Conservation (phyloP, 75 land plant species). For the Cupressus sempervirens region DNA sequence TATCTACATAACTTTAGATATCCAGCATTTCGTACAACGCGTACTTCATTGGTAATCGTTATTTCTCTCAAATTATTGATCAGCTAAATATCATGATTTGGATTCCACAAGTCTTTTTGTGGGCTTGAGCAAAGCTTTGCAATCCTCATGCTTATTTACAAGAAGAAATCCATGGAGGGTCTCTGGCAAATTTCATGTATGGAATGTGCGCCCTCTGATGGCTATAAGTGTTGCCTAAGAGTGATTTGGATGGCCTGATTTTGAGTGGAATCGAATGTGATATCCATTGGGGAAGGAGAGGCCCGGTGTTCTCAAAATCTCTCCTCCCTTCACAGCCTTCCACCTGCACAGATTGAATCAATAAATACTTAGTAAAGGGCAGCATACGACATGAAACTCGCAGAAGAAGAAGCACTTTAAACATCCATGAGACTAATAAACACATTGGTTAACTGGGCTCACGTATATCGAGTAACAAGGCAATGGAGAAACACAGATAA, state of each 20-base stretch:
- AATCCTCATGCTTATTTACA: too few relatives aligned
- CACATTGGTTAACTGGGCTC: background rate
- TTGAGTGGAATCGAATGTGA: constrained; percentile 31
- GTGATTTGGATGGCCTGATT: background rate
- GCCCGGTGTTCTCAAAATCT: constrained; percentile 61
- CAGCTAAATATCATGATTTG: too few relatives aligned
- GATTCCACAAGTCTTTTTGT: too few relatives aligned
- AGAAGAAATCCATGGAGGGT: too few relatives aligned
- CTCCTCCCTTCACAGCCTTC: constrained; percentile 50
- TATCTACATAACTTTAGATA: too few relatives aligned
- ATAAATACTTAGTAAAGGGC: background rate
- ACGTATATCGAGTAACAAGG: constrained; percentile 67
- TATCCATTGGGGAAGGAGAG: constrained; percentile 56
- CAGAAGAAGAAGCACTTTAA: background rate
- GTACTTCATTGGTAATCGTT: too few relatives aligned
- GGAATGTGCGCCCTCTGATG: too few relatives aligned
- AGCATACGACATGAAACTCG: background rate
- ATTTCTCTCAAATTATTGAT: too few relatives aligned
- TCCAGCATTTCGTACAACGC: too few relatives aligned
- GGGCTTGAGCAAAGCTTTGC: too few relatives aligned
- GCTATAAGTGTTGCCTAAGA: background rate
- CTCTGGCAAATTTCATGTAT: too few relatives aligned
- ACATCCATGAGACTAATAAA: too few relatives aligned
- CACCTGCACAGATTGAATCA: constrained; percentile 24
- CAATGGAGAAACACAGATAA: constrained; percentile 66